A percentile compares a stretch with the other conserved stretches of the same genome.
phyloP scores from a whole-genome alignment of 2,329 filamentous ascomycete genomes.

The Aspergillus alliaceus region DNA sequence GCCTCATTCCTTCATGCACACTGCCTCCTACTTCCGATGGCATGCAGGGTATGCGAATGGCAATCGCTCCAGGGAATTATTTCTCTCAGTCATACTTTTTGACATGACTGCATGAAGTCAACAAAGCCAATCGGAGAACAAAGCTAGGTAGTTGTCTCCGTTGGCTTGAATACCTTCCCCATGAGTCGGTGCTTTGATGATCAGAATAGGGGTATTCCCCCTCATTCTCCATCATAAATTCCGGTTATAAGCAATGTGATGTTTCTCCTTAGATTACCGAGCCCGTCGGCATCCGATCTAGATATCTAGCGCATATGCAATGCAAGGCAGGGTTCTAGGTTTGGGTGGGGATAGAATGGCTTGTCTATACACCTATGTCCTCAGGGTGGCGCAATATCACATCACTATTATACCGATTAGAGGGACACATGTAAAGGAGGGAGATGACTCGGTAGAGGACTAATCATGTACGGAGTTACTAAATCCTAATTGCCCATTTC shows the following conservation, averaged over 20 bases:
- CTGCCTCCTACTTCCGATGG: too few species aligned
- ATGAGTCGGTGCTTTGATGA: not conserved
- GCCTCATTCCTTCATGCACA: too few species aligned
- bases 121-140: not conserved
- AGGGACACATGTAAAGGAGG: not conserved
- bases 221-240: not conserved
- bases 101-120: not conserved
- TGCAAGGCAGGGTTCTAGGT: not conserved
- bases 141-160: not conserved
- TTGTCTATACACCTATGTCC: not conserved
- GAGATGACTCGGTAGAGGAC: not conserved
- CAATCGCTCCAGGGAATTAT: not conserved
- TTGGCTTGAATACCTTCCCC: not conserved
- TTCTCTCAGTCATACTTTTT: not conserved
- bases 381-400: not conserved
- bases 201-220: not conserved
- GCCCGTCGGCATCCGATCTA: not conserved
- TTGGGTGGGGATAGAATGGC: not conserved
- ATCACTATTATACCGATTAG: not conserved
- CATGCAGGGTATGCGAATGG: not conserved
- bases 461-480: too few species aligned
- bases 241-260: not conserved
- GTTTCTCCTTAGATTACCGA: not conserved
- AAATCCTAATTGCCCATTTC: too few species aligned
- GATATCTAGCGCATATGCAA: not conserved